Conservation (phyloP, 805 yeast genomes). For the Schwanniomyces polymorphus region DNA sequence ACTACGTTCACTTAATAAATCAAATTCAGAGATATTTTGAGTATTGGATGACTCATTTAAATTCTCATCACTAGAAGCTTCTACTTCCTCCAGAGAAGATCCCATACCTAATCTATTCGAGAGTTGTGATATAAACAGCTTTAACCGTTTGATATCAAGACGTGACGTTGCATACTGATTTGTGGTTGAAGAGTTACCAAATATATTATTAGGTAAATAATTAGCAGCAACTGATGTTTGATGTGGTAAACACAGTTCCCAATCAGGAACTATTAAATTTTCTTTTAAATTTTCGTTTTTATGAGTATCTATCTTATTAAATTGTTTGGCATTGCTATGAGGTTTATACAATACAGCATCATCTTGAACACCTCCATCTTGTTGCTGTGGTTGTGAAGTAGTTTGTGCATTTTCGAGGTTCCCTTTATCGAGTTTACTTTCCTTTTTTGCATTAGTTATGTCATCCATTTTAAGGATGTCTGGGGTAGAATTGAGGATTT, state of each 20-base stretch:
- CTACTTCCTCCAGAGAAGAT: conserved; percentile 18
- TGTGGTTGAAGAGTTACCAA: conserved; percentile 26
- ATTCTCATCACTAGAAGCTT: conserved; percentile 10
- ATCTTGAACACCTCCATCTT: conserved; percentile 15
- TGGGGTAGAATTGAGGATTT: conserved; percentile 32
- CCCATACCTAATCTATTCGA: conserved; percentile 36
- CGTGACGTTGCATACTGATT: conserved; percentile 16
- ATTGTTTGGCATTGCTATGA: conserved; percentile 39
- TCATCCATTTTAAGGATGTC: conserved; percentile 20
- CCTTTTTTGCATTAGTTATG: conserved; percentile 3
- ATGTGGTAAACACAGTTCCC: conserved; percentile 37
- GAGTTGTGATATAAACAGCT: conserved; percentile 30
- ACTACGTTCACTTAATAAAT: conserved; percentile 31
- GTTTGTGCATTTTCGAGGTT: conserved; percentile 7
- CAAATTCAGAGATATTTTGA: conserved; percentile 30
- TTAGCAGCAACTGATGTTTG: conserved; percentile 18
- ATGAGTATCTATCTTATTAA: conserved; percentile 43
- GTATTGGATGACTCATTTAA: conserved; percentile 9
- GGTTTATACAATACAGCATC: conserved; percentile 48
- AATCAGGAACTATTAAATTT: conserved; percentile 42
- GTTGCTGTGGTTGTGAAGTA: conserved; percentile 7
- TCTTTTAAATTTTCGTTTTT: conserved; percentile 42
- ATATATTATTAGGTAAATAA: conserved; percentile 17
- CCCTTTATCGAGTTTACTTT: conserved; percentile 8
- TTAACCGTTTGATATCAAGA: conserved; percentile 36